Evolutionary conservation across 257 asterid genomes (phyloP).

Genomic region (Penstemon davidsonii): DNA sequence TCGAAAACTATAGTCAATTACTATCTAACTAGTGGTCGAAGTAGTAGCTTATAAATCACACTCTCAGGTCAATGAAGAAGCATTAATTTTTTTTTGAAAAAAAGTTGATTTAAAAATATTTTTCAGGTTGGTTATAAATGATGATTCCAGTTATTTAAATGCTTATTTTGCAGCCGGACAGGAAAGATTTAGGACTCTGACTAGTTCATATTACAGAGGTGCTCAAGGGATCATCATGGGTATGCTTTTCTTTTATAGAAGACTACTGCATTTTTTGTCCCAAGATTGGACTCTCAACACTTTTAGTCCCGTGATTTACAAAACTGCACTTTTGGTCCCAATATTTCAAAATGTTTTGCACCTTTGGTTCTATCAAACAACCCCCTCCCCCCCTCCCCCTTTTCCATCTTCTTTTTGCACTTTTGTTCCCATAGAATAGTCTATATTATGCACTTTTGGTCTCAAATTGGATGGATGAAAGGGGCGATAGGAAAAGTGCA

Average conservation of each 20-base stretch:
- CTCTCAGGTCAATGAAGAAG: background rate
- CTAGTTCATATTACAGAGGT: slow-evolving; percentile 74
- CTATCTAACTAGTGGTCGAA: background rate
- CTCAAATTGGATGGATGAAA: too few relatives aligned
- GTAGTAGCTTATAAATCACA: background rate
- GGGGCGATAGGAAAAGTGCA: too few relatives aligned
- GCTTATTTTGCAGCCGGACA: slow-evolving; percentile 60
- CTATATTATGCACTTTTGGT: too few relatives aligned
- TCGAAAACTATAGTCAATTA: background rate
- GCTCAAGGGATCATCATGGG: slow-evolving; percentile 79
- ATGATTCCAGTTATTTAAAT: background rate
- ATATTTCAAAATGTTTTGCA: too few relatives aligned
- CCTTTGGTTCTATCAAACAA: too few relatives aligned
- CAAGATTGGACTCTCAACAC: too few relatives aligned
- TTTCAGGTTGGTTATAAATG: background rate
- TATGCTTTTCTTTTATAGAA: slow-evolving; percentile 26
- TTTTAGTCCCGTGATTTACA: too few relatives aligned
- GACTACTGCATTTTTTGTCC: background rate
- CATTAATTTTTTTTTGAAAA: background rate
- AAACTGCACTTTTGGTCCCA: too few relatives aligned
- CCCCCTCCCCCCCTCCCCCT: too few relatives aligned
- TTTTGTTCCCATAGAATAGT: too few relatives aligned
- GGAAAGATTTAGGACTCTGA: slow-evolving; percentile 70
- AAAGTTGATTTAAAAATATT: background rate
- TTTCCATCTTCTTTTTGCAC: too few relatives aligned